phyloP scores from a whole-genome alignment of 805 yeast genomes.

The Wilhelminamyces savonicus region DNA sequence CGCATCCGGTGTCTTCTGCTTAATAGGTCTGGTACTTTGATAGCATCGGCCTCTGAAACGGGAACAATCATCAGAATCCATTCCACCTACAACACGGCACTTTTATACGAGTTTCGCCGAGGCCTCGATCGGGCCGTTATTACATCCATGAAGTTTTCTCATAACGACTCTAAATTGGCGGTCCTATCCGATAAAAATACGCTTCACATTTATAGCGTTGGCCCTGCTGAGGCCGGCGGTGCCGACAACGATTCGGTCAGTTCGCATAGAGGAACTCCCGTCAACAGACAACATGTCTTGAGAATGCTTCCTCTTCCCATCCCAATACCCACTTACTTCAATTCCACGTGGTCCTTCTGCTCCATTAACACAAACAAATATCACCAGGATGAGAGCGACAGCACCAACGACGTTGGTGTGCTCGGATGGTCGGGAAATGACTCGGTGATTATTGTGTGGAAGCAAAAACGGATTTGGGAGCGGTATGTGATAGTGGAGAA shows the following conservation, averaged over 20 bases:
- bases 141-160: slow-evolving; percentile 79
- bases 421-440: slow-evolving; percentile 76
- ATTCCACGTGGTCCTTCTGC: slow-evolving; percentile 84
- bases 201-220: slow-evolving; percentile 70
- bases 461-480: slow-evolving; percentile 72
- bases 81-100: slow-evolving; percentile 59
- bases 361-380: slow-evolving; percentile 51
- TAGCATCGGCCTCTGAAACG: slow-evolving; percentile 76
- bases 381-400: slow-evolving; percentile 17
- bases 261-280: slow-evolving; percentile 7
- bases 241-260: slow-evolving; percentile 1
- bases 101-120: slow-evolving; percentile 80
- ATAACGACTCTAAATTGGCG: slow-evolving; percentile 69
- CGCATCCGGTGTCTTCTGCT: slow-evolving; percentile 57
- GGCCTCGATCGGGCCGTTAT: slow-evolving; percentile 83
- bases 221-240: neutral
- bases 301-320: slow-evolving; percentile 55
- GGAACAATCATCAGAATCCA: slow-evolving; percentile 79
- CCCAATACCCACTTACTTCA: slow-evolving; percentile 61
- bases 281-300: slow-evolving; percentile 60
- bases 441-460: slow-evolving; percentile 71
- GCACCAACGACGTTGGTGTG: slow-evolving; percentile 23
- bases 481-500: slow-evolving; percentile 67
- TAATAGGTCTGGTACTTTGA: slow-evolving; percentile 55
- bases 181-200: slow-evolving; percentile 87